A percentile compares a stretch with the other conserved stretches of the same genome.
These are phyloP conservation scores for Rossbeevera mucosa DNA, from an alignment of 768 basidiomycete species.

Conservation along the genomic window DNA sequence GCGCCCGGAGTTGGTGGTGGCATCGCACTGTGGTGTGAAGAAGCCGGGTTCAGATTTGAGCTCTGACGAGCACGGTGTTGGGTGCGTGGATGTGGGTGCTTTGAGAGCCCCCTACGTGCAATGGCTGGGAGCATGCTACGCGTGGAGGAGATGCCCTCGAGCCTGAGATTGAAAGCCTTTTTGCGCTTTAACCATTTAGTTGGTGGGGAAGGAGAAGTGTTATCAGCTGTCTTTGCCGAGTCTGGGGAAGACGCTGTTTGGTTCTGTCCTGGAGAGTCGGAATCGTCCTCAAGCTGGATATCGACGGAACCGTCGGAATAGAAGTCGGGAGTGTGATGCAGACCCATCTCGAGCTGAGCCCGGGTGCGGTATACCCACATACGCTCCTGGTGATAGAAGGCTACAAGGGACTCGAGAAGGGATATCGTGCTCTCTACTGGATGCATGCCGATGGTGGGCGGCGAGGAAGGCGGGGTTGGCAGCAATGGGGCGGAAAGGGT, in stretches of 20 bases:
- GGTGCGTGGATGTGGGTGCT: constrained; percentile 22
- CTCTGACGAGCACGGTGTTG: constrained; percentile 29
- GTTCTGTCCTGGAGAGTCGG: constrained; percentile 16
- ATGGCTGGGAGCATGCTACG: constrained; percentile 17
- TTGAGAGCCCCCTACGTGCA: constrained; percentile 24
- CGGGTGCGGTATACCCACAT: constrained; percentile 69
- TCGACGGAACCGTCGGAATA: constrained; percentile 7
- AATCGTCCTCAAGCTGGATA: constrained; percentile 18
- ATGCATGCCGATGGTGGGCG: constrained; percentile 27
- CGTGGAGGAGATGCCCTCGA: constrained; percentile 39
- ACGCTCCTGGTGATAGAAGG: constrained; percentile 67
- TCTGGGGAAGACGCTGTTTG: constrained; percentile 21
- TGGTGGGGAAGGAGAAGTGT: constrained; percentile 22
- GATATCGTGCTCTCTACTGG: constrained; percentile 46
- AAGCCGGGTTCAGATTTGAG: constrained; percentile 28
- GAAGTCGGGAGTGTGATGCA: constrained; percentile 19
- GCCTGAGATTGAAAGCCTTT: constrained; percentile 50
- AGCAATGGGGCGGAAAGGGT: constrained; percentile 31
- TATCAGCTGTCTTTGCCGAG: constrained; percentile 30
- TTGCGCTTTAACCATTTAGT: constrained; percentile 54
- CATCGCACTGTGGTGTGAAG: constrained; percentile 16
- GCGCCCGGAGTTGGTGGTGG: constrained; percentile 11
- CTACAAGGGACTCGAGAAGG: constrained; percentile 59
- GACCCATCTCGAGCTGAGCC: constrained; percentile 50
- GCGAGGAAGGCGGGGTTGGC: constrained; percentile 33